phyloP scores from a whole-genome alignment of 768 basidiomycete species.

The Tulasnella sp. region DNA sequence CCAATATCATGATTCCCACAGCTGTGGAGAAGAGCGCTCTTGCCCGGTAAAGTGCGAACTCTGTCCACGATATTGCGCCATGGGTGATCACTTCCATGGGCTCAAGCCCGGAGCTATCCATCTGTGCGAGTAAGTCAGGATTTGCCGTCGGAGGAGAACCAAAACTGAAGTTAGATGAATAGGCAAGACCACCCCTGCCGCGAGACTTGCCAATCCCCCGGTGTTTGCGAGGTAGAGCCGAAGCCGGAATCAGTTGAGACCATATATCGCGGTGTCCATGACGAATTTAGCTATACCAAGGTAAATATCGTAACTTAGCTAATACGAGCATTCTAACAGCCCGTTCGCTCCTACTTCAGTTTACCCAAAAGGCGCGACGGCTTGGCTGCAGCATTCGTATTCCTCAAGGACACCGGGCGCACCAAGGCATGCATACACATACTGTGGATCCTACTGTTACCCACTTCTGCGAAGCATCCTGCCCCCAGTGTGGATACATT shows the following conservation, averaged over 20 bases:
- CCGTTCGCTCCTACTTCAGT: not conserved
- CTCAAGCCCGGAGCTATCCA: not conserved
- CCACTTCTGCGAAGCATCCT: conserved; percentile 31
- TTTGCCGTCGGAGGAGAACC: not conserved
- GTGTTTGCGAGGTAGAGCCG: conserved; percentile 27
- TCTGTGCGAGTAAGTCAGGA: conserved; percentile 28
- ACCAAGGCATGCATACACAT: conserved; percentile 26
- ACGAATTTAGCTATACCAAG: conserved; percentile 32
- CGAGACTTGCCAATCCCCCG: conserved; percentile 26
- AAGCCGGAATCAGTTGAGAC: conserved; percentile 30
- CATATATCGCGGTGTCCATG: conserved; percentile 24
- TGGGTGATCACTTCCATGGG: conserved; percentile 30
- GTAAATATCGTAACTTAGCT: not conserved
- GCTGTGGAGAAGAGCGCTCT: conserved; percentile 19
- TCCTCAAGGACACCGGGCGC: conserved; percentile 2
- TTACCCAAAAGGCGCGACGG: conserved; percentile 28
- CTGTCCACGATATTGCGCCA: conserved; percentile 16
- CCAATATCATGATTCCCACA: conserved; percentile 2
- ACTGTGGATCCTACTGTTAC: not conserved
- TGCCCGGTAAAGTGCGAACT: conserved; percentile 29
- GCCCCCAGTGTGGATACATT: conserved; percentile 31
- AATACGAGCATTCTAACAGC: too few species aligned
- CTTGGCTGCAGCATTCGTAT: conserved; percentile 24
- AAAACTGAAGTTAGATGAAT: not conserved
- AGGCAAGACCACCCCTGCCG: conserved; percentile 30